Percentiles rank a stretch among this genome's conserved stretches.
phyloP scores from a whole-genome alignment of 306 rosid species.

The Mimosa pudica region DNA sequence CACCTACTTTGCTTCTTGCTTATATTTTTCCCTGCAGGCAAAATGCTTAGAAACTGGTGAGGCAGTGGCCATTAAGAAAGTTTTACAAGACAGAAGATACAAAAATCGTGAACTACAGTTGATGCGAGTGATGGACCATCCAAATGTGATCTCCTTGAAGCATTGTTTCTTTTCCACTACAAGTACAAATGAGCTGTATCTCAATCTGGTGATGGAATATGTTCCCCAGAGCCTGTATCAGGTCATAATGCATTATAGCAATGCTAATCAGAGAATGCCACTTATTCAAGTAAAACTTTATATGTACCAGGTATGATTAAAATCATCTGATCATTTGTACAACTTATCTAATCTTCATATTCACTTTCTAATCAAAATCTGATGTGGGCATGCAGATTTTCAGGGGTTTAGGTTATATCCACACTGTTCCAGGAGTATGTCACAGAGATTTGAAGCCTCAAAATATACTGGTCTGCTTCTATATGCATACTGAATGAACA shows the following conservation, averaged over 20 bases:
- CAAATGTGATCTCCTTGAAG: conserved; percentile 85
- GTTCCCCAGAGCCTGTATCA: conserved; percentile 90
- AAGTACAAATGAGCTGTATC: conserved; percentile 84
- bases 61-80: conserved; percentile 91
- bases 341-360: conserved; percentile 9
- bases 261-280: conserved; percentile 86
- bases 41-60: conserved; percentile 96
- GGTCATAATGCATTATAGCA: conserved; percentile 79
- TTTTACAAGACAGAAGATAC: conserved; percentile 86
- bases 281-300: conserved; percentile 86
- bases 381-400: conserved; percentile 60
- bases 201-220: conserved; percentile 97
- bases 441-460: conserved; percentile 97
- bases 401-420: conserved; percentile 92
- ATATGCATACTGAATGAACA: conserved; percentile 24
- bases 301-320: conserved; percentile 75
- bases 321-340: conserved; percentile 18
- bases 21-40: conserved; percentile 54
- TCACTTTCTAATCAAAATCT: conserved; percentile 26
- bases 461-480: conserved; percentile 78
- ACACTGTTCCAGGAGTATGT: conserved; percentile 89
- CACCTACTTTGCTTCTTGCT: conserved; percentile 2
- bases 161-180: conserved; percentile 98
- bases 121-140: conserved; percentile 98
- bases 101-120: conserved; percentile 92